Percentiles rank a stretch among this genome's conserved stretches.
These are phyloP conservation scores for Rhynchosporium secalis DNA, from an alignment of 2,329 filamentous ascomycete genomes.

Conservation along the genomic window DNA sequence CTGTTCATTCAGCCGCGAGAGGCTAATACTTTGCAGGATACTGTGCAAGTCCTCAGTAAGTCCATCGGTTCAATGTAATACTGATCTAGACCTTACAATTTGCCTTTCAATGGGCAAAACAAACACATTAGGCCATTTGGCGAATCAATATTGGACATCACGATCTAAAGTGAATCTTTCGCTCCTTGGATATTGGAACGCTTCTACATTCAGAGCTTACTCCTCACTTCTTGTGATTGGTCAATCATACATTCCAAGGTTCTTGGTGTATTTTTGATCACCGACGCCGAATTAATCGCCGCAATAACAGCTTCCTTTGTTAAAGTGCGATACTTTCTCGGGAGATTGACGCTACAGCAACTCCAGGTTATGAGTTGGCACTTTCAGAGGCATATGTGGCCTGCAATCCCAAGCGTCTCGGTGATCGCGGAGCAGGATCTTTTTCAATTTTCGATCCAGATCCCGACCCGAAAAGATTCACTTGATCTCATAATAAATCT, in stretches of 20 bases:
- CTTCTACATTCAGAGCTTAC: conserved; percentile 19
- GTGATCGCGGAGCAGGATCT: background rate
- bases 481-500: too few species aligned
- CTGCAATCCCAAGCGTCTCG: background rate
- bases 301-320: conserved; percentile 6
- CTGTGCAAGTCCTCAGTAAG: background rate
- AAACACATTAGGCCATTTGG: conserved; percentile 58
- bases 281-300: conserved; percentile 9
- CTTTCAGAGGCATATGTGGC: conserved; percentile 12
- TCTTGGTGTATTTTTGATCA: conserved; percentile 12
- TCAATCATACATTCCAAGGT: conserved; percentile 24
- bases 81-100: conserved; percentile 43
- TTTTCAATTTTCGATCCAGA: background rate
- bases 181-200: conserved; percentile 31
- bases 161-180: conserved; percentile 60
- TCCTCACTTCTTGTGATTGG: background rate
- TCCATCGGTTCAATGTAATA: background rate
- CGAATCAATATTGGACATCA: conserved; percentile 55
- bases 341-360: conserved; percentile 12
- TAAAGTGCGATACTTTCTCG: conserved; percentile 3
- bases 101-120: conserved; percentile 57
- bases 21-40: background rate
- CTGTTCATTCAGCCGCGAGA: background rate
- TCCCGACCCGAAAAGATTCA: too few species aligned
- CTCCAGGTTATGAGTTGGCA: background rate